Conservation (phyloP, 1,284 basidiomycete species). For the Ceratobasidium sp. region DNA sequence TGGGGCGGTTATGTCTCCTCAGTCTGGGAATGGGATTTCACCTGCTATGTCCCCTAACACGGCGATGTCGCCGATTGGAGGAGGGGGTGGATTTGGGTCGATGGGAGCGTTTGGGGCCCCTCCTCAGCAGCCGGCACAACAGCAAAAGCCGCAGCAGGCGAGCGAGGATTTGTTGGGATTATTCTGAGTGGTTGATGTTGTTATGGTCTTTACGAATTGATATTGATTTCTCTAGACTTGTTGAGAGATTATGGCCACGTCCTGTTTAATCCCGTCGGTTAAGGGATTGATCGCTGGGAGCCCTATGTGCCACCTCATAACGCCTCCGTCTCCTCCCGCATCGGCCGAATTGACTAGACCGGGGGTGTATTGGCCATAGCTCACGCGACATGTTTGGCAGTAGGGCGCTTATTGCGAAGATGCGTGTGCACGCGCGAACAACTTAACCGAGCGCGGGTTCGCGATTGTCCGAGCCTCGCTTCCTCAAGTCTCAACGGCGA, state of each 20-base stretch:
- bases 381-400: background rate
- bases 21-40: constrained; percentile 35
- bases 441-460: constrained; percentile 34
- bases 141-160: constrained; percentile 49
- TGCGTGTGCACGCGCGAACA: background rate
- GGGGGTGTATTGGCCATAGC: too few species aligned
- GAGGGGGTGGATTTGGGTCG: constrained; percentile 32
- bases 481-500: constrained; percentile 11
- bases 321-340: background rate
- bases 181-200: constrained; percentile 53
- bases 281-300: background rate
- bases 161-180: constrained; percentile 62
- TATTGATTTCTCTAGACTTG: background rate
- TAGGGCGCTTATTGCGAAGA: constrained; percentile 11
- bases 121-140: constrained; percentile 52
- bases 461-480: constrained; percentile 19
- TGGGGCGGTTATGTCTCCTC: constrained; percentile 39
- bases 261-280: background rate
- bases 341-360: background rate
- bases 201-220: constrained; percentile 15
- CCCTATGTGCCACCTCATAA: background rate
- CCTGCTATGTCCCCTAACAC: constrained; percentile 38
- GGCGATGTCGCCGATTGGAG: constrained; percentile 48
- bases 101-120: constrained; percentile 42
- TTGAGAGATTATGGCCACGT: background rate